phyloP scores from a whole-genome alignment of 441 rosid genomes.

The Euphorbia celastroides region DNA sequence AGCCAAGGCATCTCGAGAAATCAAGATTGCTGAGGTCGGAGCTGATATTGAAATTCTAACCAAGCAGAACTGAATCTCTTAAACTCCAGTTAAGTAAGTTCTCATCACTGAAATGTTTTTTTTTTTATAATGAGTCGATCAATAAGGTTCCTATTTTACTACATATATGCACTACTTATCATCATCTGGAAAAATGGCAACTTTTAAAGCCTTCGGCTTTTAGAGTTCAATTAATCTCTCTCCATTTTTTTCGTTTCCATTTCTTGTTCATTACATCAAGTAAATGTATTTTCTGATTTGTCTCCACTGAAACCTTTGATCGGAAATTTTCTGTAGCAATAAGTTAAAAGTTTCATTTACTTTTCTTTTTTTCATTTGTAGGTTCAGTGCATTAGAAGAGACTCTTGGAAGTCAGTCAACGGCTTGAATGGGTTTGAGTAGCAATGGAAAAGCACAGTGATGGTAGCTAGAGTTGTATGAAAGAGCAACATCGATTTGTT shows the following conservation, averaged over 20 bases:
- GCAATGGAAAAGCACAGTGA: no score
- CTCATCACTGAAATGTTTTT: no score
- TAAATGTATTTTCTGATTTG: neutral
- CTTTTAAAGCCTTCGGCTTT: neutral
- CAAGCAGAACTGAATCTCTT: constrained; percentile 38
- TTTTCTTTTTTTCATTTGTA: no score
- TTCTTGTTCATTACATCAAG: neutral
- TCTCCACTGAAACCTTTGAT: neutral
- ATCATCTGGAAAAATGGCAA: neutral
- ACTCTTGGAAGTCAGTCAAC: no score
- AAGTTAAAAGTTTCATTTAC: no score
- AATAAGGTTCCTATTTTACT: no score
- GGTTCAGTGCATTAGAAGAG: no score
- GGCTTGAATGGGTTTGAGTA: no score
- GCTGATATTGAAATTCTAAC: constrained; percentile 67
- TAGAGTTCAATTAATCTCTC: neutral
- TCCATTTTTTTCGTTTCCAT: neutral
- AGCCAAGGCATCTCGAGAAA: constrained; percentile 71
- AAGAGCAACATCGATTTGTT: neutral
- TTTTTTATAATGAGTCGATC: no score
- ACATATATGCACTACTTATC: neutral
- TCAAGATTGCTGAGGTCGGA: constrained; percentile 77
- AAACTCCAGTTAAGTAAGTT: constrained; percentile 14
- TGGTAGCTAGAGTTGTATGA: no score
- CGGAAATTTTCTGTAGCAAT: no score